Base-by-base conservation (phyloP, 2,329 filamentous ascomycete species). In the Phialophora chinensis region DNA sequence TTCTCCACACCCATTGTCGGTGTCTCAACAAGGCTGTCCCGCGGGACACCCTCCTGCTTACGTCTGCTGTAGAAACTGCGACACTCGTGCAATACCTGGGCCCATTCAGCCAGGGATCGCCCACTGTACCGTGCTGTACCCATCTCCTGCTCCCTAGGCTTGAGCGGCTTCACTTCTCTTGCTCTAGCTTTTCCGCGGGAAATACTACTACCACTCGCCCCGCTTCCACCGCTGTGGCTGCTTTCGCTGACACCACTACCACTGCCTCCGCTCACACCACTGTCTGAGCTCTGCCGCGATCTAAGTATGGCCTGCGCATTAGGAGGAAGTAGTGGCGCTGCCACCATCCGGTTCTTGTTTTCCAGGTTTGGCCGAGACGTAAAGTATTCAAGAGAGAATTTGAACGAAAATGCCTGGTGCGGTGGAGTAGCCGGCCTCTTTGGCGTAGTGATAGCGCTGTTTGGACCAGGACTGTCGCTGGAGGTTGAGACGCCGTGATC, bases 311-410 rank as follows among this genome's bases (percentile, higher is more conserved):
- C 72, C 69, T 88, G 85, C 1, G 86, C 85, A 8, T 83, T 82
- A 11, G 83, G 76, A 0, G 87, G 87, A 12, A 89, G 80, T 49
- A 82, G 81, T 1, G 87, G 87, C 8, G 84, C 81, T 60, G 80
- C 80, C 6, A 89, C 79, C 4, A 83, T 82, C 76, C 79, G 79
- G 81, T 86, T 76, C 77, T 84, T 76, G 76, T 80, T 75, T 72
- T 84, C 67, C 75, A 79, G 76, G 72, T 82, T 75, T 74, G 84
- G 77, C 73, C 84, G 83, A 14, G 50, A 53, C 65, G 87, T 85
- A 57, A 85, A 82, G 82, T 84, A 88, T 74, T 90, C 88, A n/a
- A 90, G 79, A 1, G 87, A 89, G 74, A 90, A 90, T 66, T 87
- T 88, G 80, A 90, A 90, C 69, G 82, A 86, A 71, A 85, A 87